phyloP scores from a whole-genome alignment of 768 basidiomycete genomes.

The Lanmaoa rubissima region DNA sequence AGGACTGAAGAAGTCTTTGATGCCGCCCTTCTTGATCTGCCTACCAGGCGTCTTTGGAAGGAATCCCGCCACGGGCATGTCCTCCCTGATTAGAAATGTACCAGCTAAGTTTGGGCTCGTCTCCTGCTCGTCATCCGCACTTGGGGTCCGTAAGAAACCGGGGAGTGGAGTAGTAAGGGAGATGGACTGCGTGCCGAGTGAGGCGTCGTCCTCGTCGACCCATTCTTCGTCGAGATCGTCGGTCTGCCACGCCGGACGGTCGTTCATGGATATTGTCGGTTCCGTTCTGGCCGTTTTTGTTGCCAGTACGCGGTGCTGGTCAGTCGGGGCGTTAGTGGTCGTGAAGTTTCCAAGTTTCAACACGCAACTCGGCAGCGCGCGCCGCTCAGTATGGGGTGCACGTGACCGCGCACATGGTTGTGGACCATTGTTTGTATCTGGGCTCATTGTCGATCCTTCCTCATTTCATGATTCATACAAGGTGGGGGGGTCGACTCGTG shows the following conservation, averaged over 20 bases:
- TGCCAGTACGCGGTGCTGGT: background rate
- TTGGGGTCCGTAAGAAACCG: slow-evolving; percentile 45
- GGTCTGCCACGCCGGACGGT: slow-evolving; percentile 77
- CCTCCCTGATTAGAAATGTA: slow-evolving; percentile 76
- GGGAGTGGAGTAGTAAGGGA: slow-evolving; percentile 59
- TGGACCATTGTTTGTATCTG: slow-evolving; percentile 17
- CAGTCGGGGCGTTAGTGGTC: background rate
- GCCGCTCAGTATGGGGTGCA: slow-evolving; percentile 9
- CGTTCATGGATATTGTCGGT: slow-evolving; percentile 7
- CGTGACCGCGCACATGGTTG: slow-evolving; percentile 30
- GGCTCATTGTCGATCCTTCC: slow-evolving; percentile 15
- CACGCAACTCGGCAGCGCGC: background rate
- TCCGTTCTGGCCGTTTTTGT: background rate
- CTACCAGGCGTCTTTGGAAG: slow-evolving; percentile 66
- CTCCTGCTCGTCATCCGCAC: slow-evolving; percentile 31
- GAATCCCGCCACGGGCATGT: slow-evolving; percentile 52
- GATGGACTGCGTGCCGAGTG: slow-evolving; percentile 49
- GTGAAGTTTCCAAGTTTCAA: background rate
- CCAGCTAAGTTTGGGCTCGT: slow-evolving; percentile 44
- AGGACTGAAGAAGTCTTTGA: slow-evolving; percentile 87
- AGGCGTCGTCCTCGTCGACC: slow-evolving; percentile 57
- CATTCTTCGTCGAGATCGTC: slow-evolving; percentile 92
- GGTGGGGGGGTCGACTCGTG: background rate
- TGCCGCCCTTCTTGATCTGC: slow-evolving; percentile 49
- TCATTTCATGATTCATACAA: background rate